Evolutionary conservation across 2,329 filamentous ascomycete species (phyloP).

Genomic region (Ophioceras dolichostomum): DNA sequence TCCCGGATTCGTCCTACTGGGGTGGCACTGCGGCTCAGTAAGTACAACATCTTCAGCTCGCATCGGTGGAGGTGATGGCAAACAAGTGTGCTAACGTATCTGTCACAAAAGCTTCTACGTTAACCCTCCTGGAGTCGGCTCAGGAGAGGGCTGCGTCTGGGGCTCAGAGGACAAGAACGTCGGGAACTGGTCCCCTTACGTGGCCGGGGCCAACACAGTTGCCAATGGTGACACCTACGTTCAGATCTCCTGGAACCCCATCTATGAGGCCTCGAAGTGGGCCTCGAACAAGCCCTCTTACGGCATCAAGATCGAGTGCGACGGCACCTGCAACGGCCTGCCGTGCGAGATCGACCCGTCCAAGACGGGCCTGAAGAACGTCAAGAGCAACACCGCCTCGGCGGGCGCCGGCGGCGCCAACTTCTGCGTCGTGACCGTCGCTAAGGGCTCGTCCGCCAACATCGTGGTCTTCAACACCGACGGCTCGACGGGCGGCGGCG

Average conservation of each 20-base stretch:
- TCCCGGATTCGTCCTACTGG: constrained; percentile 62
- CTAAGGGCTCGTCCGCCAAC: constrained; percentile 51
- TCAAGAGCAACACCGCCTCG: constrained; percentile 40
- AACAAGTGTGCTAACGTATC: constrained; percentile 10
- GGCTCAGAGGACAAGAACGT: constrained; percentile 47
- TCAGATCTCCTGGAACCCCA: constrained; percentile 69
- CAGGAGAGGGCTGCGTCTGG: constrained; percentile 58
- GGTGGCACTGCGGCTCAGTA: constrained; percentile 61
- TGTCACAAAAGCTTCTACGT: constrained; percentile 51
- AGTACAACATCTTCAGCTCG: too few relatives aligned
- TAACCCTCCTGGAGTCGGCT: constrained; percentile 56
- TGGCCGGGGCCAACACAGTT: constrained; percentile 63
- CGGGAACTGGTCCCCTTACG: constrained; percentile 70
- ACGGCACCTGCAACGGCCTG: constrained; percentile 55
- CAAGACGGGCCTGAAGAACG: constrained; percentile 39
- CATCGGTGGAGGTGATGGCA: not conserved
- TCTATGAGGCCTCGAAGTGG: constrained; percentile 47
- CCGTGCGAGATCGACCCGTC: constrained; percentile 60
- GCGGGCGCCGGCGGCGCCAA: constrained; percentile 53
- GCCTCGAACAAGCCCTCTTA: constrained; percentile 47
- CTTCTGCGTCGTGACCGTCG: constrained; percentile 69
- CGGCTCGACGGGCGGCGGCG: constrained; percentile 20
- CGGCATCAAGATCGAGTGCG: constrained; percentile 60
- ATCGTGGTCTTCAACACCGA: constrained; percentile 48
- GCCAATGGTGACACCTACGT: constrained; percentile 53